Conservation (phyloP, 2,329 filamentous ascomycete genomes). For the Trichoderma breve region DNA sequence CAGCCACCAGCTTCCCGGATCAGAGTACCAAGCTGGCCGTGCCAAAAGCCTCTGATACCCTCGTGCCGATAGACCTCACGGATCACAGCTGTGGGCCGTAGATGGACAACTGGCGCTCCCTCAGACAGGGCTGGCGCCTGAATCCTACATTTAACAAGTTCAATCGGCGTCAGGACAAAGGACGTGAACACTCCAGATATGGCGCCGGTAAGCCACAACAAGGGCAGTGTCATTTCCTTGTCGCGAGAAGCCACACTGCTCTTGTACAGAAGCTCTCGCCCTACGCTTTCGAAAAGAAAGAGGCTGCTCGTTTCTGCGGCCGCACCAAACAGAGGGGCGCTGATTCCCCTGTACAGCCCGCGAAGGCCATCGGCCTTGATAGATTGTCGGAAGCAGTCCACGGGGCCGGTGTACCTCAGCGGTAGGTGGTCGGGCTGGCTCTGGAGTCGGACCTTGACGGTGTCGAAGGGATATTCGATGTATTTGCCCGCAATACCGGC, state of each 20-base stretch:
- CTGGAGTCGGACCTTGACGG: slow-evolving; percentile 94
- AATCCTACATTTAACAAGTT: slow-evolving; percentile 98
- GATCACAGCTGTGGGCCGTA: slow-evolving; percentile 70
- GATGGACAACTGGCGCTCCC: slow-evolving; percentile 44
- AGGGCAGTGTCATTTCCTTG: slow-evolving; percentile 67
- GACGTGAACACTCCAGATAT: slow-evolving; percentile 87
- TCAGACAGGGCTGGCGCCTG: slow-evolving; percentile 64
- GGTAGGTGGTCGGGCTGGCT: slow-evolving; percentile 87
- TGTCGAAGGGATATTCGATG: slow-evolving; percentile 98
- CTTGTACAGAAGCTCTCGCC: slow-evolving; percentile 63
- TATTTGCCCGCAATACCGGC: slow-evolving; percentile 91
- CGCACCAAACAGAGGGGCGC: slow-evolving; percentile 83
- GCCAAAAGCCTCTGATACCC: slow-evolving; percentile 87
- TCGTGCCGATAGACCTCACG: slow-evolving; percentile 77
- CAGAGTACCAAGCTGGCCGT: slow-evolving; percentile 87
- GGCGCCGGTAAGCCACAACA: slow-evolving; percentile 76
- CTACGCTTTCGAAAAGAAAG: slow-evolving; percentile 84
- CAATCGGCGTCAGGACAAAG: slow-evolving; percentile 87
- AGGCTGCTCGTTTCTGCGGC: slow-evolving; percentile 89
- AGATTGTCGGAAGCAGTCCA: slow-evolving; percentile 92
- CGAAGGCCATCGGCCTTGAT: slow-evolving; percentile 73
- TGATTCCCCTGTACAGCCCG: slow-evolving; percentile 89
- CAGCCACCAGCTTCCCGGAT: slow-evolving; percentile 92
- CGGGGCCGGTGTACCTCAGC: slow-evolving; percentile 76
- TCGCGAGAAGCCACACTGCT: slow-evolving; percentile 49